Evolutionary conservation across 2,329 filamentous ascomycete species (phyloP).

Genomic region (Pseudocercospora pini-densiflorae): DNA sequence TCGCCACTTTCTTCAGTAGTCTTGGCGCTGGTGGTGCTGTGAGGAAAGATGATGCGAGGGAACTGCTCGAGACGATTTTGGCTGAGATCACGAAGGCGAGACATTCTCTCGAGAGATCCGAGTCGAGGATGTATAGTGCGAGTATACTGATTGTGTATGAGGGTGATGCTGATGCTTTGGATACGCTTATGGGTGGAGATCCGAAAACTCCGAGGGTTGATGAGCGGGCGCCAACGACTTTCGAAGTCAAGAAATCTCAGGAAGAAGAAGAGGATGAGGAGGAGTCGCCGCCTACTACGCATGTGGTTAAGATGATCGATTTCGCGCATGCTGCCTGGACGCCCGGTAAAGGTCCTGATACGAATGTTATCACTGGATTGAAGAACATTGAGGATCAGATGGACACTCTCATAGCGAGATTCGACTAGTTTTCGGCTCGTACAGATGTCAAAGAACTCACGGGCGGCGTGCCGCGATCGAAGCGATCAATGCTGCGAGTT

Average conservation of each 20-base stretch:
- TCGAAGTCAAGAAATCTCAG: slow-evolving; percentile 42
- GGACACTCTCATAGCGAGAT: slow-evolving; percentile 36
- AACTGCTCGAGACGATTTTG: slow-evolving; percentile 51
- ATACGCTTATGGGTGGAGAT: slow-evolving; percentile 52
- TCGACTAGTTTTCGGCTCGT: slow-evolving; percentile 23
- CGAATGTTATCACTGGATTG: slow-evolving; percentile 81
- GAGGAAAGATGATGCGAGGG: slow-evolving; percentile 41
- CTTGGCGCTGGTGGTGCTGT: slow-evolving; percentile 46
- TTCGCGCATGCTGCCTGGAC: slow-evolving; percentile 92
- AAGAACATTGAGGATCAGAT: slow-evolving; percentile 40
- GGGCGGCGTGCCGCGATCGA: neutral
- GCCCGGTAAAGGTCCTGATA: slow-evolving; percentile 80
- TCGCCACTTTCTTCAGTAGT: slow-evolving; percentile 60
- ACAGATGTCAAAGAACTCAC: neutral
- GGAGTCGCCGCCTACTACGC: slow-evolving; percentile 64
- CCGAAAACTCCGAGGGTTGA: slow-evolving; percentile 33
- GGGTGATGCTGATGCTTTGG: slow-evolving; percentile 61
- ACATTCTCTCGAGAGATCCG: slow-evolving; percentile 63
- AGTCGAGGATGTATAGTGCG: slow-evolving; percentile 70
- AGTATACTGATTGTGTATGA: slow-evolving; percentile 70
- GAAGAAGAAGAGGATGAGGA: slow-evolving; percentile 59
- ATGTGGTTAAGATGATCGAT: slow-evolving; percentile 86
- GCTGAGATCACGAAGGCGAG: slow-evolving; percentile 48
- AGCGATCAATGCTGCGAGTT: neutral
- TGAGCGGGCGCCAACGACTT: slow-evolving; percentile 36